Evolutionary conservation across 805 yeast genomes (phyloP).

Genomic region (Teunomyces atbi): DNA sequence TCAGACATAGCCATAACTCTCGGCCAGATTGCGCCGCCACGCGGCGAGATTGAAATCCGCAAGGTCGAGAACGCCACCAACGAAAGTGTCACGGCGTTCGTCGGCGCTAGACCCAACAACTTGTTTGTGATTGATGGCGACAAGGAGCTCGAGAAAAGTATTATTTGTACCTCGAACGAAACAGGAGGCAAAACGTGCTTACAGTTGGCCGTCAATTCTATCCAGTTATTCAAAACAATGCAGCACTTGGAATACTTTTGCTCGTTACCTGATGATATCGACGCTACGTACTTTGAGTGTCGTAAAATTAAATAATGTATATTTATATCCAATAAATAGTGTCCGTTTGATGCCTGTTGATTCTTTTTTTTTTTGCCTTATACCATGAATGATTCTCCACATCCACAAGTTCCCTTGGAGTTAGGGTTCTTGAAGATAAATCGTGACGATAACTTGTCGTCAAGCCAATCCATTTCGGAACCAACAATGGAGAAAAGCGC

Average conservation of each 20-base stretch:
- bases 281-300: conserved; percentile 53
- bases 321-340: conserved; percentile 2
- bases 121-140: conserved; percentile 44
- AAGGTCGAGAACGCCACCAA: background rate
- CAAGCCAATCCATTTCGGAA: conserved; percentile 97
- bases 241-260: conserved; percentile 50
- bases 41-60: background rate
- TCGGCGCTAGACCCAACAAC: conserved; percentile 28
- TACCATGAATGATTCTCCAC: conserved; percentile 98
- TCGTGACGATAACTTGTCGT: conserved; percentile 83
- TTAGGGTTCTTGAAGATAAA: conserved; percentile 95
- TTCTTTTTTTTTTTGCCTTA: conserved; percentile 23
- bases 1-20: conserved; percentile 29
- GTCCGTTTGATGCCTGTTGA: background rate
- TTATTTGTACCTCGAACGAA: conserved; percentile 45
- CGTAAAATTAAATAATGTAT: conserved; percentile 30
- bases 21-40: conserved; percentile 21
- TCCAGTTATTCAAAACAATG: conserved; percentile 48
- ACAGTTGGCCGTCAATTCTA: conserved; percentile 38
- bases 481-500: conserved; percentile 95
- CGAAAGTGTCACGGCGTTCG: conserved; percentile 28
- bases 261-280: conserved; percentile 47
- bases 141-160: conserved; percentile 34
- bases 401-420: conserved; percentile 97
- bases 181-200: conserved; percentile 48